These are phyloP conservation scores for Astrothelium subdiscretum DNA, from an alignment of 495 filamentous ascomycete species.

Conservation along the genomic window DNA sequence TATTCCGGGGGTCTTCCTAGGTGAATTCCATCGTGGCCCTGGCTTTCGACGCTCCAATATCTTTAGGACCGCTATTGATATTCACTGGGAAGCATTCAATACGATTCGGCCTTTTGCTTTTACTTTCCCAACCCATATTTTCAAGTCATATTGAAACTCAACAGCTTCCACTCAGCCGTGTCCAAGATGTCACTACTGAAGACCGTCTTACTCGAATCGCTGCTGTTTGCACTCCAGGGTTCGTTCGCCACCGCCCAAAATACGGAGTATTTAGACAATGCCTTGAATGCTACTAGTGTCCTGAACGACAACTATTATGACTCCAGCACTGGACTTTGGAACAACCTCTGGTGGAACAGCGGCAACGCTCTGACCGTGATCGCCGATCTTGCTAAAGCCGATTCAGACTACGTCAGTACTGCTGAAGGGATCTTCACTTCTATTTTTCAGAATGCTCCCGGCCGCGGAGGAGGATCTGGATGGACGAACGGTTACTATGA, in stretches of 20 bases:
- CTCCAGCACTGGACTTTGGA: conserved; percentile 19
- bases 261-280: not conserved
- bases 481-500: conserved; percentile 26
- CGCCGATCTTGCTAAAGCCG: conserved; percentile 2
- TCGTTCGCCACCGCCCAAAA: not conserved
- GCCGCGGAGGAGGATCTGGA: conserved; percentile 32
- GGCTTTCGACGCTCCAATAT: too few species aligned
- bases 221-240: not conserved
- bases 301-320: conserved; percentile 16
- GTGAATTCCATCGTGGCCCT: too few species aligned
- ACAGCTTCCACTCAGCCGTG: too few species aligned
- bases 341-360: conserved; percentile 61
- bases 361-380: conserved; percentile 50
- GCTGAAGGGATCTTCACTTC: conserved; percentile 30
- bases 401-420: not conserved
- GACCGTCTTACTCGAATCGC: not conserved
- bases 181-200: not conserved
- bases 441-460: conserved; percentile 26
- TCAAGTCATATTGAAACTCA: too few species aligned
- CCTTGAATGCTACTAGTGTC: conserved; percentile 2
- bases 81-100: not conserved
- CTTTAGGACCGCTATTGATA: too few species aligned
- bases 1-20: too few species aligned
- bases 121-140: not conserved
- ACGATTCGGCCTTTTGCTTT: not conserved